Conservation (phyloP, 208 protist genomes). For the Histomonas meleagridis region DNA sequence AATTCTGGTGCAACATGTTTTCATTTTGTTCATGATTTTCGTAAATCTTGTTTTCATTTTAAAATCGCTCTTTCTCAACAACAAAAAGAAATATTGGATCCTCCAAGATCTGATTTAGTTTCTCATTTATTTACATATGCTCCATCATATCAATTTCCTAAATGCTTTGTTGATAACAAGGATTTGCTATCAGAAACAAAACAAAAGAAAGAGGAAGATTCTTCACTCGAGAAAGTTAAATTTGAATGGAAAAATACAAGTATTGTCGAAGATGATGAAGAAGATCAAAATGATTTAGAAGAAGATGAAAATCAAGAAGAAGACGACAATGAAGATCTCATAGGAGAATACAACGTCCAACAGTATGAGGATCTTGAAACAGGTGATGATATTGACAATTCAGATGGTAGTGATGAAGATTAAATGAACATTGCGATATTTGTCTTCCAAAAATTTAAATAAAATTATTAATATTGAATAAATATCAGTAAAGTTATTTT, state of each 20-base stretch:
- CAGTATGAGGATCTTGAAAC: neutral
- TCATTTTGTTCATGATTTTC: neutral
- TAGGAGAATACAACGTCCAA: neutral
- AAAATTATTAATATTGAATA: too few species aligned
- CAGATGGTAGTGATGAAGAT: neutral
- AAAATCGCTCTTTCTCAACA: neutral
- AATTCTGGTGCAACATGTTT: neutral
- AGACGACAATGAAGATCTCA: neutral
- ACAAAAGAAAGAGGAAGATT: neutral
- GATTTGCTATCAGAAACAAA: neutral
- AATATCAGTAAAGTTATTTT: too few species aligned
- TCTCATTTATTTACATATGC: neutral
- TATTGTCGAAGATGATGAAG: neutral
- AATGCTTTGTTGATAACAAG: neutral
- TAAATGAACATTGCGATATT: neutral
- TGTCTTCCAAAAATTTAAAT: too few species aligned
- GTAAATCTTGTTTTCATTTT: neutral
- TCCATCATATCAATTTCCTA: neutral
- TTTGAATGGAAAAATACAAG: neutral
- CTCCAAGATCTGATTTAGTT: neutral
- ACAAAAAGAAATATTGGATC: neutral
- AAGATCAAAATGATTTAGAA: neutral
- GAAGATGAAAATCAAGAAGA: neutral
- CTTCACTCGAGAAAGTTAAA: neutral
- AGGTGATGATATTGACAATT: neutral